Evolutionary conservation across 2,329 filamentous ascomycete species (phyloP), one percentile per base, ranked within the genome.

Genomic region (Beauveria sp.): DNA sequence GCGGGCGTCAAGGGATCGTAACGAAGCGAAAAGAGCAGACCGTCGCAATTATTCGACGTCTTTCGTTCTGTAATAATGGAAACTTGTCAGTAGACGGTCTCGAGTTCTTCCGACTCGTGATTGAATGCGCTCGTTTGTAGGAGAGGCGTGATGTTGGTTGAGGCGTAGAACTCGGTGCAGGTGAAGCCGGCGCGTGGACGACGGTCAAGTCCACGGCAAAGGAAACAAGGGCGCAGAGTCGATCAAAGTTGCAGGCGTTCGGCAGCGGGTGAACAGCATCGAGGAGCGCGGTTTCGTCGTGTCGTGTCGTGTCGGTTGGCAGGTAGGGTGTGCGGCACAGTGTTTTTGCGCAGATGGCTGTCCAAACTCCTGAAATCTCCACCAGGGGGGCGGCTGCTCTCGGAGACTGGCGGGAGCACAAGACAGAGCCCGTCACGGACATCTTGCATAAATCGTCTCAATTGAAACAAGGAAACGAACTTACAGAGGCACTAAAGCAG

Each of bases 21-120:
- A 52, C 56, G 64, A 34, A 66, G 66, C 51, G 66, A 63, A 40
- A 63, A 48, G 59, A 52, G 56, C 34, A 53, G 61, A 54, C 63
- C 49, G 59, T 45, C 48, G 49, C 38, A 26, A 48, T 26, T n/a
- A 28, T 48, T 18, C 57, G 51, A 26, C 46, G 49, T 53, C 38
- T 28, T 57, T 57, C 52, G 52, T 40, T 26, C 56, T 59, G 56
- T n/a, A 20, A 43, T 54, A 24, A 45, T 26, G 22, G 20, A 16
- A 38, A 28, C 48, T 40, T 14, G 58, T 61, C 43, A 61, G 58
- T 26, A 40, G 16, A 26, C 31, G 6, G 45, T 12, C 22, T 59
- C 46, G 22, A 40, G 10, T 31, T 22, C 20, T 28, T 42, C 20
- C 28, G 31, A 22, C n/a, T 43, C 46, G 56, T 24, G 22, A 51